A percentile compares a stretch with the other conserved stretches of the same genome.
These are phyloP conservation scores for Schoenoplectus tabernaemontani DNA, from an alignment of 202 grass and related monocot genomes.

Conservation along the genomic window DNA sequence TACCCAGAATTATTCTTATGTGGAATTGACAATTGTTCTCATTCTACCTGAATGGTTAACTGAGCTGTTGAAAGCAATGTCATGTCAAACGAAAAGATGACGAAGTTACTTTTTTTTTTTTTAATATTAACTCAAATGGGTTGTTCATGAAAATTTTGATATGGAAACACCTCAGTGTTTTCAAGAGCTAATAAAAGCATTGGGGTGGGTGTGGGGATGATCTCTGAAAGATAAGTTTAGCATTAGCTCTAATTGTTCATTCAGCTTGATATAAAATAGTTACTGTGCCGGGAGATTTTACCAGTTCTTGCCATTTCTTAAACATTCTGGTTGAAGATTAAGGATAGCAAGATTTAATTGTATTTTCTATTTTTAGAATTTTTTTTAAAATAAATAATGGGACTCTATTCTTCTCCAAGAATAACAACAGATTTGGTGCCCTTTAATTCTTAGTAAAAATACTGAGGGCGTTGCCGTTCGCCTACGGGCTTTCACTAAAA, in stretches of 20 bases:
- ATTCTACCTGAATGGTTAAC: neutral
- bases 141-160: neutral
- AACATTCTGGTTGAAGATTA: neutral
- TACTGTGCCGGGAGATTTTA: neutral
- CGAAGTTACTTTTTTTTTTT: neutral
- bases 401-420: too few species aligned
- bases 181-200: constrained; percentile 7
- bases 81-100: neutral
- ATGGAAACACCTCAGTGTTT: neutral
- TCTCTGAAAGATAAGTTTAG: neutral
- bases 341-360: neutral
- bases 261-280: neutral
- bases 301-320: neutral
- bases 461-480: too few species aligned
- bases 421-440: too few species aligned
- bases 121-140: neutral
- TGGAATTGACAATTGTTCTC: neutral
- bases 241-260: neutral
- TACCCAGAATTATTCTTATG: neutral
- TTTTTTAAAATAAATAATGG: too few species aligned
- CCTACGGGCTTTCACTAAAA: too few species aligned
- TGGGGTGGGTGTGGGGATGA: too few species aligned
- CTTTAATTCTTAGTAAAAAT: neutral
- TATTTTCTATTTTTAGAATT: too few species aligned
- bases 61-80: neutral